phyloP scores from a whole-genome alignment of 352 stramenopile species.

The Phytophthora chlamydospora region DNA sequence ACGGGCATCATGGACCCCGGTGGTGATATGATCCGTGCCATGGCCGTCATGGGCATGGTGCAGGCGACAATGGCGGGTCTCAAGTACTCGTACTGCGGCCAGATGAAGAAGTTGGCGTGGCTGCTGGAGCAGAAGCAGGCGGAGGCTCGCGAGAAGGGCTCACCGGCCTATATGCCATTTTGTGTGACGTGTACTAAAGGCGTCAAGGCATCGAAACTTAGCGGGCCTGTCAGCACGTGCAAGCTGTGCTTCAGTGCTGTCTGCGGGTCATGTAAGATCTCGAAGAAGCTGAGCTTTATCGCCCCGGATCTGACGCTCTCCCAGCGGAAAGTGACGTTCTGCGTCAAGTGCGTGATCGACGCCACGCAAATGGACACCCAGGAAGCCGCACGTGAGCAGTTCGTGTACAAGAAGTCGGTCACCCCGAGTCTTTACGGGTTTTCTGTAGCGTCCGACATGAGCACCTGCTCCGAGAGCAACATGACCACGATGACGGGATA shows the following conservation, averaged over 20 bases:
- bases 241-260: constrained; percentile 33
- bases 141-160: constrained; percentile 9
- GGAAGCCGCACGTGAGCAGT: constrained; percentile 28
- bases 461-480: constrained; percentile 22
- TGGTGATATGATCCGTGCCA: constrained; percentile 32
- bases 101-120: constrained; percentile 43
- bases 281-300: constrained; percentile 37
- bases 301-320: constrained; percentile 20
- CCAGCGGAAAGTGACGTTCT: constrained; percentile 32
- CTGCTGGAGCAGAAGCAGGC: constrained; percentile 24
- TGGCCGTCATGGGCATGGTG: constrained; percentile 27
- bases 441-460: constrained; percentile 19
- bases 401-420: constrained; percentile 25
- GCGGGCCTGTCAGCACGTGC: constrained; percentile 16
- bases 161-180: constrained; percentile 10
- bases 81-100: constrained; percentile 39
- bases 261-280: constrained; percentile 28
- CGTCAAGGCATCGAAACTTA: constrained; percentile 14
- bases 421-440: too few species aligned
- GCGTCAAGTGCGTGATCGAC: constrained; percentile 26
- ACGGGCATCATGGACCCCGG: constrained; percentile 30
- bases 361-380: constrained; percentile 25
- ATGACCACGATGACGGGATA: constrained; percentile 6
- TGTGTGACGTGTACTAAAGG: constrained; percentile 34
- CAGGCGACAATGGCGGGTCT: constrained; percentile 28